A percentile compares a stretch with the other conserved stretches of the same genome.
These are phyloP conservation scores for Metarhizium brunneum DNA, from an alignment of 2,329 filamentous ascomycete species.

Conservation along the genomic window DNA sequence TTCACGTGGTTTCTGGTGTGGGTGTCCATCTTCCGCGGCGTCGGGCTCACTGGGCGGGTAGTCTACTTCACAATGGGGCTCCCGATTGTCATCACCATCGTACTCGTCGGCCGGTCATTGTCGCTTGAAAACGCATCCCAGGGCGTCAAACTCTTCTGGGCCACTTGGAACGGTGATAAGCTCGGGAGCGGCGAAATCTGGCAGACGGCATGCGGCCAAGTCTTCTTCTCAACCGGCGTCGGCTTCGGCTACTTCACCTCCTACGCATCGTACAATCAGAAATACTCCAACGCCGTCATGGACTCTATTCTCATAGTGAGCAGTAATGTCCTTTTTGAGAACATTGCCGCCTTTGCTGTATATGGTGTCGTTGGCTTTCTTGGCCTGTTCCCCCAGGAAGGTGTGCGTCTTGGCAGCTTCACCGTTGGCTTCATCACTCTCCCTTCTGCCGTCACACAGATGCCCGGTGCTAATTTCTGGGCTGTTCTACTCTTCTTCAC, in stretches of 20 bases:
- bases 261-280: constrained; percentile 49
- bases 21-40: constrained; percentile 49
- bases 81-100: constrained; percentile 46
- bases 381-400: constrained; percentile 24
- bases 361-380: constrained; percentile 47
- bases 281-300: constrained; percentile 49
- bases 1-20: constrained; percentile 53
- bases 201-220: constrained; percentile 51
- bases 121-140: constrained; percentile 44
- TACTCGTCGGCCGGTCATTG: constrained; percentile 43
- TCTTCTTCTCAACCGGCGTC: constrained; percentile 51
- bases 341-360: constrained; percentile 36
- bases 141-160: constrained; percentile 39
- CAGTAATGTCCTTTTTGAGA: constrained; percentile 48
- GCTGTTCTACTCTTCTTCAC: constrained; percentile 50
- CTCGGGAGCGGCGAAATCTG: constrained; percentile 42
- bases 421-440: constrained; percentile 49
- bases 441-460: constrained; percentile 44
- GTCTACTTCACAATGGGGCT: constrained; percentile 55
- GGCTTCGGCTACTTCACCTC: constrained; percentile 51
- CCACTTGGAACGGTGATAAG: constrained; percentile 37
- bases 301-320: constrained; percentile 46
- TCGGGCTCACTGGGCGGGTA: constrained; percentile 47
- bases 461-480: constrained; percentile 50
- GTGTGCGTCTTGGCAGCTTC: constrained; percentile 40